A percentile compares a stretch with the other conserved stretches of the same genome.
Evolutionary conservation across 495 filamentous ascomycete genomes (phyloP).

Genomic region (Neohortaea acidophila): DNA sequence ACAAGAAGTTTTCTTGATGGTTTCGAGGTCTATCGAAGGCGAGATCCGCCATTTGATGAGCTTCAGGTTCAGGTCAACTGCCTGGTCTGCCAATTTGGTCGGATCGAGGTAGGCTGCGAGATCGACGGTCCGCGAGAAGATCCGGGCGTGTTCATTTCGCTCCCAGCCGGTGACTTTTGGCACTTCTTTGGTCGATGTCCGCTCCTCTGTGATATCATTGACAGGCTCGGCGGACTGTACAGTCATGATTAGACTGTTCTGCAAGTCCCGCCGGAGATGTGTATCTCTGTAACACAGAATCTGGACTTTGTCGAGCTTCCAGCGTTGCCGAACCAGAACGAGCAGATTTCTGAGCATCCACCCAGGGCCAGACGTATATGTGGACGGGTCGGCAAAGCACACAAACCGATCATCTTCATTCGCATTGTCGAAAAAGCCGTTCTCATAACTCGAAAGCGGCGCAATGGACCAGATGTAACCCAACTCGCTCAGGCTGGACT

Average conservation of each 20-base stretch:
- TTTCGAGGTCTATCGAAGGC: constrained; percentile 71
- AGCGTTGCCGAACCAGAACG: constrained; percentile 69
- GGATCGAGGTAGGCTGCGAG: constrained; percentile 89
- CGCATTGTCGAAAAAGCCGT: constrained; percentile 65
- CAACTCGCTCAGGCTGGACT: constrained; percentile 25
- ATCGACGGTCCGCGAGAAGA: constrained; percentile 59
- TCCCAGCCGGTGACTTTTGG: constrained; percentile 95
- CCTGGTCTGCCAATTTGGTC: constrained; percentile 68
- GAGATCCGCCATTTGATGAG: constrained; percentile 97
- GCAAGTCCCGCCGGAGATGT: constrained; percentile 55
- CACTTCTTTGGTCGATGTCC: constrained; percentile 30
- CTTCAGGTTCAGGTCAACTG: constrained; percentile 95
- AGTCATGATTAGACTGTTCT: constrained; percentile 61
- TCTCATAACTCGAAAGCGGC: constrained; percentile 61
- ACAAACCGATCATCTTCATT: constrained; percentile 58
- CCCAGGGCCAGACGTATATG: constrained; percentile 66
- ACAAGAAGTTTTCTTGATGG: constrained; percentile 80
- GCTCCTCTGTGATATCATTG: constrained; percentile 9
- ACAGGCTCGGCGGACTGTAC: constrained; percentile 38
- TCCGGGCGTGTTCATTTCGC: constrained; percentile 57
- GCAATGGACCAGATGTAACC: constrained; percentile 61
- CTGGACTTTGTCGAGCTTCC: constrained; percentile 59
- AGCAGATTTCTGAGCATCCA: constrained; percentile 90
- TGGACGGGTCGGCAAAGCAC: constrained; percentile 83
- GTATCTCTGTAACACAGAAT: constrained; percentile 84